Conservation (phyloP, 1,284 basidiomycete genomes). For the Waitea zeae region DNA sequence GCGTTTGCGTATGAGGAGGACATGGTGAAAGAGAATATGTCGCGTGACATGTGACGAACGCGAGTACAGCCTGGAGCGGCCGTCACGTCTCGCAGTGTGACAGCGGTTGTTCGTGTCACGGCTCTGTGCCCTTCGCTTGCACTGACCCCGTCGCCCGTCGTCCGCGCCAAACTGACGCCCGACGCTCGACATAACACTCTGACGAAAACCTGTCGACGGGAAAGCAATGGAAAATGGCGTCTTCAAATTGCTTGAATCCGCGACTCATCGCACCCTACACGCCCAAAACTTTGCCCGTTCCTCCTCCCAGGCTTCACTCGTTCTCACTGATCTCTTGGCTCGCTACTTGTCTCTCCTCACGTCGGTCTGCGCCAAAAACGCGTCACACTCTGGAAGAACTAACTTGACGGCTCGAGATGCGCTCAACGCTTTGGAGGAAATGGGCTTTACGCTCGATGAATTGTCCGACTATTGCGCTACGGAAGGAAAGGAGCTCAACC, state of each 20-base stretch:
- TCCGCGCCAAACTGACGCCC: too few relatives aligned
- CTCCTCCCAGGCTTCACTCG: conserved; percentile 46
- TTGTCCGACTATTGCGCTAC: conserved; percentile 38
- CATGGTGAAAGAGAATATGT: not conserved
- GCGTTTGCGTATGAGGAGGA: not conserved
- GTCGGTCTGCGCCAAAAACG: conserved; percentile 47
- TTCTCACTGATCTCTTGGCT: conserved; percentile 54
- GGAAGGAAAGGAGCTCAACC: conserved; percentile 47
- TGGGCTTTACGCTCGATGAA: conserved; percentile 54
- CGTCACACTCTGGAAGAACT: conserved; percentile 50
- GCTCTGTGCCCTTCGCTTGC: not conserved
- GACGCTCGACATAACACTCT: too few relatives aligned
- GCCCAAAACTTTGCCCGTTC: conserved; percentile 58
- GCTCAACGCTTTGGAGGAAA: conserved; percentile 46
- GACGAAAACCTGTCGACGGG: too few relatives aligned
- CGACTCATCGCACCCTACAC: conserved; percentile 50
- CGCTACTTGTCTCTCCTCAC: conserved; percentile 50
- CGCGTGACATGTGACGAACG: not conserved
- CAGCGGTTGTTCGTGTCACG: not conserved
- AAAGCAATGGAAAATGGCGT: conserved; percentile 14
- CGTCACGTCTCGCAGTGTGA: not conserved
- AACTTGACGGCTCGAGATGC: conserved; percentile 38
- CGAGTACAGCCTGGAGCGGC: too few relatives aligned
- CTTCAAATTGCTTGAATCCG: conserved; percentile 44
- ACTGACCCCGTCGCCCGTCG: too few relatives aligned